Evolutionary conservation across 306 rosid species (phyloP).

Genomic region (Myrica gale): DNA sequence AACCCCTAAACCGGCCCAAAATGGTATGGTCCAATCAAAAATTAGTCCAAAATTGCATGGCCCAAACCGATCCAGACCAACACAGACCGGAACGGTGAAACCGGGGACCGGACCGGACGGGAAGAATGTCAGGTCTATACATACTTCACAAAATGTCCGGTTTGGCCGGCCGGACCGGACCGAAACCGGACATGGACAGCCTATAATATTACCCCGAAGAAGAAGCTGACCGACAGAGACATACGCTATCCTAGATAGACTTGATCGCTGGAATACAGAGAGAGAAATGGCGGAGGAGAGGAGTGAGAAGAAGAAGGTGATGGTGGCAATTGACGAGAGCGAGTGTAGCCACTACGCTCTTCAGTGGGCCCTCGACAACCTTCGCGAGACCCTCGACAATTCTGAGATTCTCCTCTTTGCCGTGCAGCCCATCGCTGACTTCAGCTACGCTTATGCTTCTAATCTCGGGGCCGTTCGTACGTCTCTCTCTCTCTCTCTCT

Average conservation of each 20-base stretch:
- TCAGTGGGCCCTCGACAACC: conserved; percentile 27
- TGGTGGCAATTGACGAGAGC: conserved; percentile 35
- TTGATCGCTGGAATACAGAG: background rate
- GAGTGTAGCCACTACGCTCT: conserved; percentile 36
- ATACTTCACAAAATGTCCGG: too few relatives aligned
- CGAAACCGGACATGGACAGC: too few relatives aligned
- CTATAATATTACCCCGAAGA: background rate
- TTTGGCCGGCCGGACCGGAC: too few relatives aligned
- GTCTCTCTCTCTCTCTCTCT: background rate
- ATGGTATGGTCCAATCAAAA: too few relatives aligned
- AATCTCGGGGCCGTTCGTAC: conserved; percentile 26
- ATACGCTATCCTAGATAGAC: too few relatives aligned
- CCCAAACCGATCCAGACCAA: too few relatives aligned
- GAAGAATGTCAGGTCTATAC: too few relatives aligned
- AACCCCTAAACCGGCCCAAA: too few relatives aligned
- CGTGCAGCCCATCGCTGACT: conserved; percentile 21
- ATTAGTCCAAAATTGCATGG: too few relatives aligned
- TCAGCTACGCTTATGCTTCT: conserved; percentile 28
- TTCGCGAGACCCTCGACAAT: conserved; percentile 12
- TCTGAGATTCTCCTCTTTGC: conserved; percentile 37
- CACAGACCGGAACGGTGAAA: too few relatives aligned
- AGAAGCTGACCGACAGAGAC: background rate
- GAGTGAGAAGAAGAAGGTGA: conserved; percentile 29
- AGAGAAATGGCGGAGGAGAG: conserved; percentile 15
- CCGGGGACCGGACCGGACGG: too few relatives aligned